Percentiles rank a stretch among this genome's conserved stretches.
phyloP scores from a whole-genome alignment of 1,139 yeast genomes.

The Wickerhamomyces sp. region DNA sequence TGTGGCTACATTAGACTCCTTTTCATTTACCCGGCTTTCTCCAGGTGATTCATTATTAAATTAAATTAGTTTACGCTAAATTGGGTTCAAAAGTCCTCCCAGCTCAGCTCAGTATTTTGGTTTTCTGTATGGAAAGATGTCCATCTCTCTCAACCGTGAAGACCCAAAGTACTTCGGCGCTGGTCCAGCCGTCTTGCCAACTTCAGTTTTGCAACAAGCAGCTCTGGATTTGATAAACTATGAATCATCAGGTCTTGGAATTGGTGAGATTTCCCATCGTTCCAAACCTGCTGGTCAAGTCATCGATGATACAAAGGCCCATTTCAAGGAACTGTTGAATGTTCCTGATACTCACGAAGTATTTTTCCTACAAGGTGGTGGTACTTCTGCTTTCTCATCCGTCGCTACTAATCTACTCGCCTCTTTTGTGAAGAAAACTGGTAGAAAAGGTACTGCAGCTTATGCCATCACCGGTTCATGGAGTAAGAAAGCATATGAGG shows the following conservation, averaged over 20 bases:
- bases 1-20: background rate
- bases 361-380: conserved; percentile 95
- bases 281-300: conserved; percentile 76
- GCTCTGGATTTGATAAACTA: conserved; percentile 75
- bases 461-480: conserved; percentile 90
- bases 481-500: conserved; percentile 85
- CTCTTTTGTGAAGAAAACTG: conserved; percentile 60
- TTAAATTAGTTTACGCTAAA: too few relatives aligned
- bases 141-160: conserved; percentile 46
- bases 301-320: conserved; percentile 69
- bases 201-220: conserved; percentile 78
- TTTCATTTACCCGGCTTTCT: conserved; percentile 24
- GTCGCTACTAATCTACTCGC: conserved; percentile 81
- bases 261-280: conserved; percentile 95
- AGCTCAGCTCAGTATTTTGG: too few relatives aligned
- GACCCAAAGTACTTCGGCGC: conserved; percentile 91
- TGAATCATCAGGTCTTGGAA: conserved; percentile 67
- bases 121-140: conserved; percentile 32
- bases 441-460: conserved; percentile 74
- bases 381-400: conserved; percentile 91
- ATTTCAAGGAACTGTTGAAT: conserved; percentile 54
- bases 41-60: conserved; percentile 45
- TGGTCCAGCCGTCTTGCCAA: conserved; percentile 92
- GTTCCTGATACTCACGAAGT: conserved; percentile 94
- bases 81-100: too few relatives aligned